Percentiles rank a stretch among this genome's conserved stretches.
Evolutionary conservation across 2,329 filamentous ascomycete genomes (phyloP).

Genomic region (Ilyonectria sp.): DNA sequence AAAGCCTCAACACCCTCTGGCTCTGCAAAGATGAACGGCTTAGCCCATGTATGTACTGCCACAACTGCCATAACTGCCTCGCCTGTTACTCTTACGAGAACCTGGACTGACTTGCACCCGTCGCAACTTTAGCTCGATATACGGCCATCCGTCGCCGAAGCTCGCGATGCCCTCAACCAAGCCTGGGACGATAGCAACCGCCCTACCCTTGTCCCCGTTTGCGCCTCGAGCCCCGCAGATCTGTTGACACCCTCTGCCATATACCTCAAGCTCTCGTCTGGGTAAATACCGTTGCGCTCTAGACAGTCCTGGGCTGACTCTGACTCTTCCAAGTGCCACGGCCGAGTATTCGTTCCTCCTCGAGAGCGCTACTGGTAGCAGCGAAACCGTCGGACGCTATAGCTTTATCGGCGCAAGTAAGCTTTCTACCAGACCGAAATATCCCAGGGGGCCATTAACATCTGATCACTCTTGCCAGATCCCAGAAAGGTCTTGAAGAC

Average conservation of each 20-base stretch:
- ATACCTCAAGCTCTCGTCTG: slow-evolving; percentile 83
- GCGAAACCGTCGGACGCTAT: slow-evolving; percentile 93
- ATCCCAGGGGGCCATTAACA: not conserved
- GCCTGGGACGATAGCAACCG: slow-evolving; percentile 43
- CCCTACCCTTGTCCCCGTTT: slow-evolving; percentile 85
- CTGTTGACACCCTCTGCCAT: slow-evolving; percentile 95
- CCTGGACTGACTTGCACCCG: slow-evolving; percentile 12
- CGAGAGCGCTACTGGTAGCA: slow-evolving; percentile 86
- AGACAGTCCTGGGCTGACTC: slow-evolving; percentile 2
- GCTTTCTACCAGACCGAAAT: slow-evolving; percentile 8
- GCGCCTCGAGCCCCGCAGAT: slow-evolving; percentile 89
- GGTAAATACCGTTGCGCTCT: slow-evolving; percentile 37
- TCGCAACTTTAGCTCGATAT: slow-evolving; percentile 43
- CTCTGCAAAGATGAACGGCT: slow-evolving; percentile 40
- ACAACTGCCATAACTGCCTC: not conserved
- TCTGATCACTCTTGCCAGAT: slow-evolving; percentile 57
- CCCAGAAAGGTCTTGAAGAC: slow-evolving; percentile 87
- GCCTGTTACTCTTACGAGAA: not conserved
- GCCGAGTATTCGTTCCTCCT: slow-evolving; percentile 93
- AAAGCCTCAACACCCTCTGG: not conserved
- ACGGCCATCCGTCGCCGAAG: slow-evolving; percentile 47
- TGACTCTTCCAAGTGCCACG: slow-evolving; percentile 48
- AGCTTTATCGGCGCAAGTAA: slow-evolving; percentile 87
- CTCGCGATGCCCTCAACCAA: slow-evolving; percentile 46
- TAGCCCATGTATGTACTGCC: slow-evolving; percentile 40